Evolutionary conservation across 257 asterid genomes (phyloP).

Genomic region (Nicotiana tabacum): DNA sequence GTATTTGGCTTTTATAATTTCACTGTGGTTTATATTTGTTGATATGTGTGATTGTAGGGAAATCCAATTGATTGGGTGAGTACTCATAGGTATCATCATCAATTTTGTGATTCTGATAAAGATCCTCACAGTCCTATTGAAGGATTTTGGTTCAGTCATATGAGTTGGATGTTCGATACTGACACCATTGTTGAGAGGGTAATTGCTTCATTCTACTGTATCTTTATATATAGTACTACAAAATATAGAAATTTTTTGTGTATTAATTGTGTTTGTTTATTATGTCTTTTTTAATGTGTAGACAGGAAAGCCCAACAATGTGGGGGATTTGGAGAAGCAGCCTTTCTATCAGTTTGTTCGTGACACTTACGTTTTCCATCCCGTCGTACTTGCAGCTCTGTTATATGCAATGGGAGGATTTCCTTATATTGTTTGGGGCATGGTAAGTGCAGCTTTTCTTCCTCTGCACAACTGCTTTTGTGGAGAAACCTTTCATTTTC

Average conservation of each 20-base stretch:
- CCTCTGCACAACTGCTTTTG: not conserved
- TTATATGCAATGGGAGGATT: constrained; percentile 72
- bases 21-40: too few species aligned
- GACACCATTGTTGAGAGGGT: constrained; percentile 42
- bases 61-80: constrained; percentile 88
- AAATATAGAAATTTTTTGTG: not conserved
- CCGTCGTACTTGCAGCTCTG: constrained; percentile 52
- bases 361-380: constrained; percentile 47
- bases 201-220: not conserved
- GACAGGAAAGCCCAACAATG: constrained; percentile 66
- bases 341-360: constrained; percentile 52
- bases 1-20: too few species aligned
- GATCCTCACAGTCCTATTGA: constrained; percentile 81
- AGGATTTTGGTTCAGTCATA: constrained; percentile 88
- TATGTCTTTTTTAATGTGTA: constrained; percentile 13
- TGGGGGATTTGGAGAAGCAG: constrained; percentile 72
- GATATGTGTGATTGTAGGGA: constrained; percentile 33
- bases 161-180: constrained; percentile 71
- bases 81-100: constrained; percentile 83
- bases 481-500: not conserved
- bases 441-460: constrained; percentile 39
- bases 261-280: not conserved
- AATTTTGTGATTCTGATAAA: constrained; percentile 64
- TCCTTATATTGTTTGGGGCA: constrained; percentile 76
- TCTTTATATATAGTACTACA: not conserved